Conservation (phyloP, 2,329 filamentous ascomycete genomes). For the Didymellaceae sp. region DNA sequence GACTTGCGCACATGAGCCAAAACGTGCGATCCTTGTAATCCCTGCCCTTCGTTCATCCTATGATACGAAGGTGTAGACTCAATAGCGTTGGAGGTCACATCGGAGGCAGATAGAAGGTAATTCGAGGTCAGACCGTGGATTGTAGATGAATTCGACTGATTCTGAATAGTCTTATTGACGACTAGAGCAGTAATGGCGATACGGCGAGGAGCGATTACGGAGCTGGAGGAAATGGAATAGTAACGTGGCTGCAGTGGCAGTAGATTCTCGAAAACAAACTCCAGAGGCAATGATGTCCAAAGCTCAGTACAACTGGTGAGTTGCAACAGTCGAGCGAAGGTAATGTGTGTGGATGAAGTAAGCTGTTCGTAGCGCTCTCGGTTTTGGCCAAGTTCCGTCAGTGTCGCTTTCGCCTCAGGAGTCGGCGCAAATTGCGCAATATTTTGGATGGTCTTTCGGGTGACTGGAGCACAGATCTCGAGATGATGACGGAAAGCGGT, state of each 20-base stretch:
- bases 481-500: conserved; percentile 55
- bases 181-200: conserved; percentile 51
- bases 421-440: conserved; percentile 52
- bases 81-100: conserved; percentile 23
- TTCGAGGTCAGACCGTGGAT: conserved; percentile 50
- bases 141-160: conserved; percentile 17
- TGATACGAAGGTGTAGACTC: conserved; percentile 25
- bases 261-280: conserved; percentile 41
- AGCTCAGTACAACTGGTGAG: conserved; percentile 29
- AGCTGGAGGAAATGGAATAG: conserved; percentile 48
- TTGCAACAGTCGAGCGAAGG: conserved; percentile 48
- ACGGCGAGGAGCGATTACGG: conserved; percentile 45
- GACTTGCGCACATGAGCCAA: conserved; percentile 52
- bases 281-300: conserved; percentile 45
- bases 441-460: conserved; percentile 48
- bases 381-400: conserved; percentile 41
- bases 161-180: conserved; percentile 40
- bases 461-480: conserved; percentile 54
- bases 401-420: conserved; percentile 34
- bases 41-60: conserved; percentile 16
- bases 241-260: conserved; percentile 37
- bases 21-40: conserved; percentile 33
- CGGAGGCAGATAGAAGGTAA: conserved; percentile 46
- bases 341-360: conserved; percentile 43
- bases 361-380: conserved; percentile 45